Conservation (phyloP, 2,329 filamentous ascomycete genomes). For the Diaporthe nobilis region DNA sequence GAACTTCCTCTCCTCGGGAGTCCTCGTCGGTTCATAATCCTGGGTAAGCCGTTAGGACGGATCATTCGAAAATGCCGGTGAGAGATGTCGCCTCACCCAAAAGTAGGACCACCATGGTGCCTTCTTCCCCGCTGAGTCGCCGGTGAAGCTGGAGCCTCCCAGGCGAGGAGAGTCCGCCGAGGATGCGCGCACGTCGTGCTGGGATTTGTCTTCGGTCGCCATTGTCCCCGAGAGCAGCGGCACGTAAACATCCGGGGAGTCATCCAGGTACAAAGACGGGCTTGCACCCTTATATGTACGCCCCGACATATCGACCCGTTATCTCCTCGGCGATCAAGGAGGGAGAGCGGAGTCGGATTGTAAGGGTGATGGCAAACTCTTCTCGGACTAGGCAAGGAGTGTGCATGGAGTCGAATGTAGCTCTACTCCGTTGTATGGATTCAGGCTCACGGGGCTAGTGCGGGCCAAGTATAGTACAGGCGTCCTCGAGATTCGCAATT, state of each 20-base stretch:
- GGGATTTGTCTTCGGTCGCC: slow-evolving; percentile 34
- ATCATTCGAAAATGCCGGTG: too few relatives aligned
- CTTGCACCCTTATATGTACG: slow-evolving; percentile 25
- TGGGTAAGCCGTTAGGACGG: background rate
- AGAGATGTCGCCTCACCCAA: slow-evolving; percentile 28
- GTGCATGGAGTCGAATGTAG: slow-evolving; percentile 23
- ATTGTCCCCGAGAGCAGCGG: slow-evolving; percentile 39
- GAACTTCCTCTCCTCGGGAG: slow-evolving; percentile 50
- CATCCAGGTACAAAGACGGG: slow-evolving; percentile 3
- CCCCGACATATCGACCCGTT: slow-evolving; percentile 5
- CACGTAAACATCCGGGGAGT: slow-evolving; percentile 13
- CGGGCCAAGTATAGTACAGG: slow-evolving; percentile 21
- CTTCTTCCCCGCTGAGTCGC: background rate
- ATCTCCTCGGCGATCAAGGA: slow-evolving; percentile 15
- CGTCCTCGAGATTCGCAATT: slow-evolving; percentile 23
- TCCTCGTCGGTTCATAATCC: slow-evolving; percentile 45
- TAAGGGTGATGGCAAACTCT: slow-evolving; percentile 31
- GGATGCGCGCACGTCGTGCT: slow-evolving; percentile 28
- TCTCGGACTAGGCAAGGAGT: slow-evolving; percentile 29
- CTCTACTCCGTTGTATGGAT: slow-evolving; percentile 20
- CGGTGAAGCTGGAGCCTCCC: background rate
- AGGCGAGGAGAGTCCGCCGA: slow-evolving; percentile 7
- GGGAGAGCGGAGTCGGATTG: slow-evolving; percentile 19
- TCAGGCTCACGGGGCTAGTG: slow-evolving; percentile 1
- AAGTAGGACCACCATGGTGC: slow-evolving; percentile 42